A percentile compares a stretch with the other conserved stretches of the same genome.
These are phyloP conservation scores for Lasiosphaeria miniovina DNA, from an alignment of 495 filamentous ascomycete genomes.

Conservation along the genomic window DNA sequence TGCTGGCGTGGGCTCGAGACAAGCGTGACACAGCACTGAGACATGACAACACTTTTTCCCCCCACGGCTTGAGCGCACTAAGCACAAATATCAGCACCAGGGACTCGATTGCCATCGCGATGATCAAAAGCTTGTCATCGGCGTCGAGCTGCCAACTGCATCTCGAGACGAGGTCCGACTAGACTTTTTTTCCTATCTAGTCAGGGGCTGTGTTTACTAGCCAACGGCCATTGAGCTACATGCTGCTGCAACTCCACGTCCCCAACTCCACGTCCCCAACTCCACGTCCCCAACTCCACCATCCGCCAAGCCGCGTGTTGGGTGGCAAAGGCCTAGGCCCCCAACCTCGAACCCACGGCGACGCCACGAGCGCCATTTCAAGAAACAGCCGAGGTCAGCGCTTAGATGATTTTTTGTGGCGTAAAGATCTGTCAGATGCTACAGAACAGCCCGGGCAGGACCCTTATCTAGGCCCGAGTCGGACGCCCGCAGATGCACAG, in stretches of 20 bases:
- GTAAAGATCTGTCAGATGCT: too few species aligned
- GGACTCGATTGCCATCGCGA: neutral
- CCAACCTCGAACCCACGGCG: too few species aligned
- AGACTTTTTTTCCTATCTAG: neutral
- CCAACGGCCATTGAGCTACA: neutral
- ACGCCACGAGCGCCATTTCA: too few species aligned
- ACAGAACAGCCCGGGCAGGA: too few species aligned
- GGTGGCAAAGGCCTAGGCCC: too few species aligned
- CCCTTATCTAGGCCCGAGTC: too few species aligned
- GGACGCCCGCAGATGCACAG: too few species aligned
- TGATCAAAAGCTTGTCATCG: conserved; percentile 1
- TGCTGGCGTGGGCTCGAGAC: conserved; percentile 20
- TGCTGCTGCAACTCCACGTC: neutral
- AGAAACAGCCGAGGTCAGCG: too few species aligned
- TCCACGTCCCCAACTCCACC: neutral
- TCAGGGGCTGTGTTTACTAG: neutral
- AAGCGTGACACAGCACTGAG: conserved; percentile 29
- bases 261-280: neutral
- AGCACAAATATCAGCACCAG: conserved; percentile 7
- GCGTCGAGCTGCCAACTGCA: neutral
- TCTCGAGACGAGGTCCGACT: neutral
- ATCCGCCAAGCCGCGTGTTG: too few species aligned
- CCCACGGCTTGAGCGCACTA: conserved; percentile 6
- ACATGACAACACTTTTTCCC: conserved; percentile 12
- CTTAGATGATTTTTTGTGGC: too few species aligned